phyloP scores from a whole-genome alignment of 306 rosid genomes.

The Corylus americana region DNA sequence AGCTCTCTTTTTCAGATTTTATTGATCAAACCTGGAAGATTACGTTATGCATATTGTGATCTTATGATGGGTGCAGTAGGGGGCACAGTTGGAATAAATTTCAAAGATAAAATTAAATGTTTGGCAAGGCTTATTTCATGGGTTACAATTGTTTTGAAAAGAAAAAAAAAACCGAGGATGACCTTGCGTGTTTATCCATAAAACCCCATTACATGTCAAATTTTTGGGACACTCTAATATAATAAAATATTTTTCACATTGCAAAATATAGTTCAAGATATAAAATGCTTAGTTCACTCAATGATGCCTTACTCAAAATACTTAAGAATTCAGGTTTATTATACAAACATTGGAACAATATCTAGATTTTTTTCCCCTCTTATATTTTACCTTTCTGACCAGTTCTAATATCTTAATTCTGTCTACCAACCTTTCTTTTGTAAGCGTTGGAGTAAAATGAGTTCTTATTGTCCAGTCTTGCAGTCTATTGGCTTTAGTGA shows the following conservation, averaged over 20 bases:
- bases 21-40: not conserved
- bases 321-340: not conserved
- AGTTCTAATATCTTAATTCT: not conserved
- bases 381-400: not conserved
- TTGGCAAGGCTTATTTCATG: not conserved
- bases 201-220: not conserved
- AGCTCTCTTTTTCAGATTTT: not conserved
- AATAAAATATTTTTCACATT: not conserved
- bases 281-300: constrained; percentile 6
- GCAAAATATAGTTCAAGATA: constrained; percentile 3
- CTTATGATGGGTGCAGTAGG: not conserved
- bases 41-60: not conserved
- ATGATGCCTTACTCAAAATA: not conserved
- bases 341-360: not conserved
- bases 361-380: not conserved
- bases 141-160: not conserved
- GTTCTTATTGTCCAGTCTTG: constrained; percentile 20
- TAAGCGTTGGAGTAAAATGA: not conserved
- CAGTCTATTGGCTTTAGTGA: constrained; percentile 20
- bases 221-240: not conserved
- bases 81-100: not conserved
- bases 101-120: not conserved
- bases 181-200: not conserved
- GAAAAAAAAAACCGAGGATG: not conserved
- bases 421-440: not conserved